Evolutionary conservation across 2,329 filamentous ascomycete species (phyloP).

Genomic region (Diaporthe batatas): DNA sequence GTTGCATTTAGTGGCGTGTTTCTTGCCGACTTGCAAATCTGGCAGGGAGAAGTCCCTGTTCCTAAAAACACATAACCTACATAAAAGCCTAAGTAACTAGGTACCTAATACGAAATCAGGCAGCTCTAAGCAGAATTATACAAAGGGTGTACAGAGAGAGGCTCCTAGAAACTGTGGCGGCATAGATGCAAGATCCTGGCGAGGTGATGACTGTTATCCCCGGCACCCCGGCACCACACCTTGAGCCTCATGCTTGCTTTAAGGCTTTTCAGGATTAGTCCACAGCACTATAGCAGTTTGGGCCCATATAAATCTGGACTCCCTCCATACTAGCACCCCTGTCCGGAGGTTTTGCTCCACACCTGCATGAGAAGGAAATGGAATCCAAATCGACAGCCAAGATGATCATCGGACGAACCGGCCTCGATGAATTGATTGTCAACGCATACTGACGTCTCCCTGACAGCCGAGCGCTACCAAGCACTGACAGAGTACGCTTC

Average conservation of each 20-base stretch:
- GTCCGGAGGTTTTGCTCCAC: conserved; percentile 20
- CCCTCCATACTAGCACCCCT: not conserved
- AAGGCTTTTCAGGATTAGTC: not conserved
- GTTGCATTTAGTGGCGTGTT: no score
- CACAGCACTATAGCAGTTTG: not conserved
- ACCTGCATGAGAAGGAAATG: not conserved
- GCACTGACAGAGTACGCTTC: conserved; percentile 3
- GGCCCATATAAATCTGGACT: not conserved
- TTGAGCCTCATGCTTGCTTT: conserved; percentile 11
- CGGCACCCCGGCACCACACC: not conserved
- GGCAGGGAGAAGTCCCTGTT: no score
- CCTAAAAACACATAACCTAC: no score
- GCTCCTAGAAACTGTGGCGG: not conserved
- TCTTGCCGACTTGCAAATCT: no score
- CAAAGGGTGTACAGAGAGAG: no score
- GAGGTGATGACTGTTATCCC: not conserved
- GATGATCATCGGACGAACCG: conserved; percentile 28
- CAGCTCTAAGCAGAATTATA: no score
- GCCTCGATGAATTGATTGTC: not conserved
- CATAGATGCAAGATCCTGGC: conserved; percentile 6
- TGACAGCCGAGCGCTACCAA: not conserved
- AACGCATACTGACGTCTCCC: conserved; percentile 14
- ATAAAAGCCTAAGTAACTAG: no score
- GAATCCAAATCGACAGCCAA: not conserved
- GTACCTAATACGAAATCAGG: no score